These are phyloP conservation scores for Raddia guianensis DNA, from an alignment of 176 grass and related monocot species.

Conservation along the genomic window DNA sequence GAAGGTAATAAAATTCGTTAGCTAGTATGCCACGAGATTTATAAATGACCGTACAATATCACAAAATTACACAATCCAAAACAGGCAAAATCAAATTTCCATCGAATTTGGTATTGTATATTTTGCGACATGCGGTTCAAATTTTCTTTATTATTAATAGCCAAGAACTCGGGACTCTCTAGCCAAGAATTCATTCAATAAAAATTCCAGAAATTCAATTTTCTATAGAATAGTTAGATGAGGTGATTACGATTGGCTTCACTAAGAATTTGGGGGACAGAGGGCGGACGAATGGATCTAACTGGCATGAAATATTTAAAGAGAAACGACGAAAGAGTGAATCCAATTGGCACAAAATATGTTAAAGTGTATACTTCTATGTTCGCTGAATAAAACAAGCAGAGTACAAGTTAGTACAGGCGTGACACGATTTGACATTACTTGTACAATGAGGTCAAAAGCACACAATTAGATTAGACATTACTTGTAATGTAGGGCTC, in stretches of 20 bases:
- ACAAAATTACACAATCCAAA: not conserved
- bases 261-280: conserved; percentile 3
- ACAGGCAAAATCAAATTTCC: not conserved
- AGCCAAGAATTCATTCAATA: not conserved
- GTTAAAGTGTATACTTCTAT: not conserved
- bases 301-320: conserved; percentile 6
- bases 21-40: not conserved
- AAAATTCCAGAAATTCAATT: not conserved
- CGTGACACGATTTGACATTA: conserved; percentile 27
- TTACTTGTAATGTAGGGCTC: conserved; percentile 12
- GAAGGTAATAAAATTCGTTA: not conserved
- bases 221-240: conserved; percentile 2
- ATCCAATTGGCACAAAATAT: conserved; percentile 5
- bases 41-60: not conserved
- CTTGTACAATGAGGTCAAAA: conserved; percentile 8
- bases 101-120: not conserved
- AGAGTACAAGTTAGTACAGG: not conserved
- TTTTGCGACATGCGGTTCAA: not conserved
- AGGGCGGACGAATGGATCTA: not conserved
- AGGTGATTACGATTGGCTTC: not conserved
- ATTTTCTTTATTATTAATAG: not conserved
- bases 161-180: not conserved
- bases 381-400: conserved; percentile 27
- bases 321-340: not conserved
- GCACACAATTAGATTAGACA: conserved; percentile 10